phyloP scores from a whole-genome alignment of 2,329 filamentous ascomycete genomes.

The Cercospora zeina region DNA sequence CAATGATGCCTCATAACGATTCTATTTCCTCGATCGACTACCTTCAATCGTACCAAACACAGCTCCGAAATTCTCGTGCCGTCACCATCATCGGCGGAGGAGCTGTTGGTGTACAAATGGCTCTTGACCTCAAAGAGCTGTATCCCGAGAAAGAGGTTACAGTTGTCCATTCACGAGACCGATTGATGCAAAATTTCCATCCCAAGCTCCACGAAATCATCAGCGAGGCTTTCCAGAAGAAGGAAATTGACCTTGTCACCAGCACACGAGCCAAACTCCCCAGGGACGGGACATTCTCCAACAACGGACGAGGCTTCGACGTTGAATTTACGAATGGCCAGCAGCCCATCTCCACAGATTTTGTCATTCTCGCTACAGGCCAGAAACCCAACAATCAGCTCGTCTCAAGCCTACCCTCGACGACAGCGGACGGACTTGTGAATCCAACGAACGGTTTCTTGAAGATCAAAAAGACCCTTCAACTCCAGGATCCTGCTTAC shows the following conservation, averaged over 20 bases:
- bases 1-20: slow-evolving; percentile 28
- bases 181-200: slow-evolving; percentile 56
- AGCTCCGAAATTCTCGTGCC: slow-evolving; percentile 28
- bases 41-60: slow-evolving; percentile 25
- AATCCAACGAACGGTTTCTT: slow-evolving; percentile 32
- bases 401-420: slow-evolving; percentile 50
- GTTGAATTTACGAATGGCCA: slow-evolving; percentile 52
- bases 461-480: slow-evolving; percentile 58
- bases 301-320: slow-evolving; percentile 25
- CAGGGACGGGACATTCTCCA: slow-evolving; percentile 29
- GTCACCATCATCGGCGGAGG: slow-evolving; percentile 53
- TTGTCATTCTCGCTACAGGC: slow-evolving; percentile 61
- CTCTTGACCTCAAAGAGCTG: slow-evolving; percentile 58
- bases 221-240: slow-evolving; percentile 46
- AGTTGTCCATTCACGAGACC: slow-evolving; percentile 58
- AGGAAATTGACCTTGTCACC: slow-evolving; percentile 56
- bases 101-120: slow-evolving; percentile 63
- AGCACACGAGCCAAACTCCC: slow-evolving; percentile 39
- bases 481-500: slow-evolving; percentile 53
- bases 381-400: slow-evolving; percentile 59
- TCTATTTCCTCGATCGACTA: slow-evolving; percentile 20
- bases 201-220: slow-evolving; percentile 44
- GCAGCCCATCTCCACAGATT: slow-evolving; percentile 51
- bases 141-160: slow-evolving; percentile 60
- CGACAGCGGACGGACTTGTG: slow-evolving; percentile 45